Base-by-base conservation (phyloP, 2,329 filamentous ascomycete genomes). In the Aphanocladium album region DNA sequence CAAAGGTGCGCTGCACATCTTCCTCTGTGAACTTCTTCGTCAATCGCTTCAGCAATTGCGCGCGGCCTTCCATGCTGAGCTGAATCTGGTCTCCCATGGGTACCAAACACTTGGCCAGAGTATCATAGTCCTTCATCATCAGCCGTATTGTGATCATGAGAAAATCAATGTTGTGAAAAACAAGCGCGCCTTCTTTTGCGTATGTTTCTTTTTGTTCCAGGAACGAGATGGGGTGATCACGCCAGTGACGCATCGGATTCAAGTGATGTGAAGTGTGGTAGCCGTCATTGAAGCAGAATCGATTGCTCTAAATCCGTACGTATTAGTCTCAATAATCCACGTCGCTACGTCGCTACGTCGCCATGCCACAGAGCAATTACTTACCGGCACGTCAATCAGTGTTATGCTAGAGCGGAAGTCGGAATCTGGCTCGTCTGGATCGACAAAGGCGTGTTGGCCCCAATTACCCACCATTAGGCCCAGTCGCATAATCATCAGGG, bases 381-480 rank as follows among this genome's bases (percentile, higher is more conserved):
- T 76, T 80, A 91, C 89, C 7, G 87, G 80, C 7, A 93, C 89
- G 68, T 93, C 90, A 59, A 93, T 86, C 25, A 93, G 71, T 0
- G 90, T 93, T 65, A 93, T 89, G 71, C 89, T 92, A 0, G 88
- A 91, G 39, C 89, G 80, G 67, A 87, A 93, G 69, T 93, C 89
- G 0, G 89, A 92, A 67, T 90, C 83, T 39, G 90, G 90, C 65
- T 91, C 86, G 14, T 84, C 77, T 21, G 87, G 83, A 67, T 93
- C 89, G 7, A 93, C 89, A 64, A 93, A 87, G 1, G 89, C 89
- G 70, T 93, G 90, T 70, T 93, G 90, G 3, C 89, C 90, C 89
- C 89, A 93, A 70, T 93, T 93, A 1, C 90, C 90, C 8, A 90
- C 80, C 90, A 93, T 93, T 64, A 93, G 72, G 0, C 86, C 89